Conservation (phyloP, 2,329 filamentous ascomycete genomes). For the Nothopassalora personata region DNA sequence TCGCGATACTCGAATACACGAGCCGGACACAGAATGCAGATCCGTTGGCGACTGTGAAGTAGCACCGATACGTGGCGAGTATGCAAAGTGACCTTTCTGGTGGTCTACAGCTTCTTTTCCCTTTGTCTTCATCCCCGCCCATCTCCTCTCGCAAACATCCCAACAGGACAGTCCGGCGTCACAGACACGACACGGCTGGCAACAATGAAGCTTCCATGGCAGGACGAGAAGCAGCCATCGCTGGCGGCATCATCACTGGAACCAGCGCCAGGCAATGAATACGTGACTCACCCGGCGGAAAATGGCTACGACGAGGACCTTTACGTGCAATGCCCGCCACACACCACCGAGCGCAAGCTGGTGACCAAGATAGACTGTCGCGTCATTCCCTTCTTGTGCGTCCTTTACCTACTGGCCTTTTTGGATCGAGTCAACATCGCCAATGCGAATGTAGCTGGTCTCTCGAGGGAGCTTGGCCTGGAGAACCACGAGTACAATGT, state of each 20-base stretch:
- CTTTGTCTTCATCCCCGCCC: background rate
- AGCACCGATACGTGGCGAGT: background rate
- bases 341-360: conserved; percentile 46
- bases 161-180: background rate
- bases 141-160: background rate
- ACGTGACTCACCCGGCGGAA: background rate
- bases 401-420: conserved; percentile 44
- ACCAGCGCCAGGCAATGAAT: background rate
- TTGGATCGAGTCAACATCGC: conserved; percentile 46
- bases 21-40: background rate
- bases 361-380: conserved; percentile 43
- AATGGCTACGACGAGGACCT: conserved; percentile 32
- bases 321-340: conserved; percentile 38
- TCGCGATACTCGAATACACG: background rate
- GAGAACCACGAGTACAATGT: conserved; percentile 45
- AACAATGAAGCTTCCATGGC: background rate
- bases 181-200: background rate
- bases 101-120: background rate
- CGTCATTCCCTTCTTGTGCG: conserved; percentile 47
- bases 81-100: background rate
- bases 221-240: background rate
- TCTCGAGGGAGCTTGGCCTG: conserved; percentile 44
- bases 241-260: background rate
- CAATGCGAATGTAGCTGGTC: conserved; percentile 49
- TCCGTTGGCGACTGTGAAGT: background rate